Evolutionary conservation across 2,329 filamentous ascomycete genomes (phyloP).

Genomic region (Polychaeton citri): DNA sequence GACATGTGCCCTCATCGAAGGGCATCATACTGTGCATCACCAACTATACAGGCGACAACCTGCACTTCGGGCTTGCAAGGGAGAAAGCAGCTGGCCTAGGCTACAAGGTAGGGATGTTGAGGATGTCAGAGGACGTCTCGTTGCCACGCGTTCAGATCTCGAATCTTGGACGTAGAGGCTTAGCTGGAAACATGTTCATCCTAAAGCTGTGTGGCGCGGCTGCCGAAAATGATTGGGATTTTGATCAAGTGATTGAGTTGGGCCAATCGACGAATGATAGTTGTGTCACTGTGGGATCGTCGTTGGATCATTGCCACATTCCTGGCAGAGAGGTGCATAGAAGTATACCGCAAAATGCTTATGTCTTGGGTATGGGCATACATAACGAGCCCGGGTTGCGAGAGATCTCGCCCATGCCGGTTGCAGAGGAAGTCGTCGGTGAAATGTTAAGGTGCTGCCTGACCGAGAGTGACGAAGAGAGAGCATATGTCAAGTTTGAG

Average conservation of each 20-base stretch:
- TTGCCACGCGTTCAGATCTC: conserved; percentile 35
- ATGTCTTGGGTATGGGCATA: conserved; percentile 35
- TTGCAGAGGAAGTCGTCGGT: conserved; percentile 34
- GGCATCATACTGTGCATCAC: conserved; percentile 37
- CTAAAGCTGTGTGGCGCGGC: conserved; percentile 35
- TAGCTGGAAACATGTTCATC: conserved; percentile 38
- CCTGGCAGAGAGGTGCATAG: conserved; percentile 39
- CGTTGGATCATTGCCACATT: conserved; percentile 40
- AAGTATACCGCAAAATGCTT: conserved; percentile 19
- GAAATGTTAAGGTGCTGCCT: conserved; percentile 37
- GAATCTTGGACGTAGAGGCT: conserved; percentile 35
- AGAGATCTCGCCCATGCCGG: conserved; percentile 34
- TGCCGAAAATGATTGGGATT: conserved; percentile 30
- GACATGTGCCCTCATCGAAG: conserved; percentile 31
- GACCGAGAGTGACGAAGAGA: conserved; percentile 33
- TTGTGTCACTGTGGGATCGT: conserved; percentile 38
- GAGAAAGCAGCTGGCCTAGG: conserved; percentile 33
- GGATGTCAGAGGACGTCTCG: conserved; percentile 36
- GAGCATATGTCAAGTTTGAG: conserved; percentile 36
- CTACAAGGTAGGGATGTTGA: conserved; percentile 33
- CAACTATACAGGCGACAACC: conserved; percentile 37
- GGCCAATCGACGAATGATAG: conserved; percentile 31
- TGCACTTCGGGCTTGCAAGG: conserved; percentile 36
- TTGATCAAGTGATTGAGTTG: conserved; percentile 32
- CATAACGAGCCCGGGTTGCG: conserved; percentile 38